Conservation (phyloP, 345 rosid species). For the Arabis alpina region DNA sequence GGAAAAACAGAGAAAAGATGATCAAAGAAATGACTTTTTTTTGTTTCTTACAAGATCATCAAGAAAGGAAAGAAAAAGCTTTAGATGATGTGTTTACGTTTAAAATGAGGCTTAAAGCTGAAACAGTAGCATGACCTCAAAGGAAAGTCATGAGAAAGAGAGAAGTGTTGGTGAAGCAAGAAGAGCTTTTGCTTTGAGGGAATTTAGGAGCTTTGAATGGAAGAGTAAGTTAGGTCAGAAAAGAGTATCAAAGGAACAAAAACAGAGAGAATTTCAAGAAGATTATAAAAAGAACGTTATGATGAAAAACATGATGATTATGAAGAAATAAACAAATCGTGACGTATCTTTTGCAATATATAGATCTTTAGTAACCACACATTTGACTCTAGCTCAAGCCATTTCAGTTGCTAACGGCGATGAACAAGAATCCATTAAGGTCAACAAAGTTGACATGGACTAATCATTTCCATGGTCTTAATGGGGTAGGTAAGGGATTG, state of each 20-base stretch:
- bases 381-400: slow-evolving; percentile 13
- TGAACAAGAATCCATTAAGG: background rate
- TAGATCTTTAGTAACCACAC: slow-evolving; percentile 19
- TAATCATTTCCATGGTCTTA: slow-evolving; percentile 39
- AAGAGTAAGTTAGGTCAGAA: slow-evolving; percentile 43
- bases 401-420: slow-evolving; percentile 17
- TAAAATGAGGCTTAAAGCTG: slow-evolving; percentile 29
- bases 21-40: slow-evolving; percentile 9
- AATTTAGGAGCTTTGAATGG: slow-evolving; percentile 47
- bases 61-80: slow-evolving; percentile 5
- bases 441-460: slow-evolving; percentile 34
- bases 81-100: background rate
- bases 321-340: background rate
- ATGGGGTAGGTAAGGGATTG: slow-evolving; percentile 38
- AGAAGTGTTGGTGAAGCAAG: slow-evolving; percentile 38
- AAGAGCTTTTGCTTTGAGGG: slow-evolving; percentile 44
- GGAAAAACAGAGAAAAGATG: slow-evolving; percentile 1
- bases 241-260: slow-evolving; percentile 33
- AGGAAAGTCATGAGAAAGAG: slow-evolving; percentile 44
- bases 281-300: slow-evolving; percentile 23
- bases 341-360: background rate
- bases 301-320: slow-evolving; percentile 35
- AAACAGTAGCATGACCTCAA: slow-evolving; percentile 53
- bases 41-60: background rate
- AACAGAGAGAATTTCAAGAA: slow-evolving; percentile 20